phyloP scores from a whole-genome alignment of 352 stramenopile genomes.

The Pythium brachiatum region DNA sequence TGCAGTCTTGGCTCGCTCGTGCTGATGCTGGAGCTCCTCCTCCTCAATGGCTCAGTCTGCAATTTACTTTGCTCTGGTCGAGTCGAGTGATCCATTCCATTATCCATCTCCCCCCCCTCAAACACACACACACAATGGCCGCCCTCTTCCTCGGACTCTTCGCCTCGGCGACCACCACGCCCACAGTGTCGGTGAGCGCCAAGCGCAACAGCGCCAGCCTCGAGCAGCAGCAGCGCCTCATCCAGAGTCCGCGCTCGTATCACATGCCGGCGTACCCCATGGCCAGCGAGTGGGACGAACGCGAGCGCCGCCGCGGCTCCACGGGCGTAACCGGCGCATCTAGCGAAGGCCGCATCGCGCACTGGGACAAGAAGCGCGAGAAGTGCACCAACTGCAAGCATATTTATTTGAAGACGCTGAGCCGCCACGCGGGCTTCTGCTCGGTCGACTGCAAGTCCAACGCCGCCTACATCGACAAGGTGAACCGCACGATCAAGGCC shows the following conservation, averaged over 20 bases:
- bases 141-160: slow-evolving; percentile 24
- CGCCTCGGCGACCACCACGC: slow-evolving; percentile 1
- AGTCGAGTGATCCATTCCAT: neutral
- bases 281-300: slow-evolving; percentile 30
- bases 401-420: slow-evolving; percentile 87
- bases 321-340: neutral
- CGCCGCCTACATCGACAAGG: slow-evolving; percentile 76
- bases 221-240: neutral
- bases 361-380: slow-evolving; percentile 86
- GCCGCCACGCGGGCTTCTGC: slow-evolving; percentile 69
- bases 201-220: slow-evolving; percentile 2
- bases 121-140: slow-evolving; percentile 22
- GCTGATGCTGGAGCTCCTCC: too few species aligned
- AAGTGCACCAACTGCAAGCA: slow-evolving; percentile 82
- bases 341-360: slow-evolving; percentile 42
- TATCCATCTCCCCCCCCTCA: neutral
- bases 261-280: slow-evolving; percentile 28
- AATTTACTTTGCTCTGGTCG: slow-evolving; percentile 14
- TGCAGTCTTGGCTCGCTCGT: too few species aligned
- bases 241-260: slow-evolving; percentile 32
- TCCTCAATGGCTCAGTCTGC: slow-evolving; percentile 22
- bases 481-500: slow-evolving; percentile 77
- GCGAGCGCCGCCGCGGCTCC: slow-evolving; percentile 13
- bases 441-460: slow-evolving; percentile 90
- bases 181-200: neutral